Base-by-base conservation (phyloP, 768 basidiomycete species). In the Amanita muscaria region DNA sequence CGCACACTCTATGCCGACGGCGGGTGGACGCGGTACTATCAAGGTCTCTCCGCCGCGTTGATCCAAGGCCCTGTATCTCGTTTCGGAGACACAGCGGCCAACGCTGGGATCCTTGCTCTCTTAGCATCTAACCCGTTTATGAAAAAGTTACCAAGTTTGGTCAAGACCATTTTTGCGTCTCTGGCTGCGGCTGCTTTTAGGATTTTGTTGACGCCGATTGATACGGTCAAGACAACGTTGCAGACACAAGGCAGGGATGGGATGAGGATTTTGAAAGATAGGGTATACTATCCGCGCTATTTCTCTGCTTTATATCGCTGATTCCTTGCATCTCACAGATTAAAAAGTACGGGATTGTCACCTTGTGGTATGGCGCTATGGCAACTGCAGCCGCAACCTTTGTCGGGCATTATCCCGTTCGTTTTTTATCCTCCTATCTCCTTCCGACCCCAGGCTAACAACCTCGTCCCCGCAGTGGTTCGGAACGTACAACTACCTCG, bases 31-130 rank as follows among this genome's bases (percentile, higher is more conserved):
- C 76, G 93, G 33, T 96, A 85, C 62, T 98, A 96, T 61, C 82
- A 88, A 51, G 94, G 94, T 5, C 74, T 98, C 27, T 56, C 61
- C 0, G 87, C 92, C 1, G 94, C 93, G 1, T 78, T 93, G 46
- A 53, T 98, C 40, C 93, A 88, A 64, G 93, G 84, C 34, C 85
- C 85, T 0, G 68, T 84, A 7, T 70, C 85, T 3, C 79, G 94
- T 10, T 97, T 98, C 59, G 92, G 91, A 0, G 94, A 98, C 62
- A 97, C 94, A 2, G 90, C 90, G 1, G 89, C 93, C 16, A 96
- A 97, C 58, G 88, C 76, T 0, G 93, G 91, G 7, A 90, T 96
- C 48, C 72, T 94, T 16, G 91, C 90, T 1, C 70, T 97, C 2
- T 70, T 97, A 19, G 63, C 83, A 47, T 83, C 81, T 4, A 86